phyloP scores from a whole-genome alignment of 106 monocot species.

The Apostasia shenzhenica region DNA sequence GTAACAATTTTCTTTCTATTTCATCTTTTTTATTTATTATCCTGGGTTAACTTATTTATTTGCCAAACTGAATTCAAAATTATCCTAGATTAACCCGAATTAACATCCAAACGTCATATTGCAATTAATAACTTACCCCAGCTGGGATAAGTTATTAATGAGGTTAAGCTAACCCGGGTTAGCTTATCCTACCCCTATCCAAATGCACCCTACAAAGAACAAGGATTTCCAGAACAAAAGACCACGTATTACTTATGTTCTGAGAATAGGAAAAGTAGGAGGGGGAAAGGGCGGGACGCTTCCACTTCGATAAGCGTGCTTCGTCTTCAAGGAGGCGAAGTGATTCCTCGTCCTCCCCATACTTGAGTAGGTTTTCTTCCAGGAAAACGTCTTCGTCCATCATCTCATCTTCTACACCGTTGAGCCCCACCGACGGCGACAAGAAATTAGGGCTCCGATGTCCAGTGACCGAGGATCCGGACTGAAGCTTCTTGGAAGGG shows the following conservation, averaged over 20 bases:
- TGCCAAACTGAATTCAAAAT: no score
- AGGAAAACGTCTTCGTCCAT: constrained; percentile 96
- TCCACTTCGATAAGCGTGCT: constrained; percentile 77
- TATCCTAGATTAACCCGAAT: no score
- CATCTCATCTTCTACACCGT: constrained; percentile 76
- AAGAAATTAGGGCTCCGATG: constrained; percentile 13
- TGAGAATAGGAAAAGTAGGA: constrained; percentile 34
- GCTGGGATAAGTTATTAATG: no score
- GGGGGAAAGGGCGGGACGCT: constrained; percentile 58
- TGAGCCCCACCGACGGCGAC: not conserved
- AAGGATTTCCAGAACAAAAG: not conserved
- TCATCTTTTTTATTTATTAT: no score
- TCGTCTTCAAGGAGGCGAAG: constrained; percentile 62
- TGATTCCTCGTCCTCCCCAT: constrained; percentile 77
- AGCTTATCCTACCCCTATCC: no score
- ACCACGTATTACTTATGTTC: constrained; percentile 39
- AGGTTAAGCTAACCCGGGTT: no score
- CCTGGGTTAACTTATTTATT: no score
- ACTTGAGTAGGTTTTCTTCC: constrained; percentile 61
- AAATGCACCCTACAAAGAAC: not conserved
- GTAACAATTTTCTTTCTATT: no score
- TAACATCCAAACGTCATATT: no score
- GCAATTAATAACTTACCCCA: no score
- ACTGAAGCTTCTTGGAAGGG: constrained; percentile 51
- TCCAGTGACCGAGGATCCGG: not conserved